A percentile compares a stretch with the other conserved stretches of the same genome.
Evolutionary conservation across 768 basidiomycete species (phyloP).

Genomic region (Astraeus odoratus): DNA sequence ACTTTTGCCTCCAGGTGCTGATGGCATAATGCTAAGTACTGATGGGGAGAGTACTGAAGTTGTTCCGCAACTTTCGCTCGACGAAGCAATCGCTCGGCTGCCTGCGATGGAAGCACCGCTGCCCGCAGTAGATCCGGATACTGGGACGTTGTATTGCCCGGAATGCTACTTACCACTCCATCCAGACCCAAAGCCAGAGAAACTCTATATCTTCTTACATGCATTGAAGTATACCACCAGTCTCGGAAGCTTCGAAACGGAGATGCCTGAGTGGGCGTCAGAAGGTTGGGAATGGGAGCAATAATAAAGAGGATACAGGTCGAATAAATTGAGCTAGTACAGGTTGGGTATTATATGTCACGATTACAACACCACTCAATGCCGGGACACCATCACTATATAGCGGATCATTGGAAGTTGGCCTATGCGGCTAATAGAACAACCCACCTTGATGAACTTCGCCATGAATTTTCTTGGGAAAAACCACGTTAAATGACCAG

Average conservation of each 20-base stretch:
- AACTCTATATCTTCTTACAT: constrained; percentile 93
- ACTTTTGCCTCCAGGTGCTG: background rate
- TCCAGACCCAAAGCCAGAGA: constrained; percentile 89
- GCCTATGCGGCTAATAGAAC: too few species aligned
- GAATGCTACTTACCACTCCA: constrained; percentile 92
- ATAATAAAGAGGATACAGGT: constrained; percentile 2
- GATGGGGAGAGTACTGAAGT: background rate
- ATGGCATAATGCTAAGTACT: background rate
- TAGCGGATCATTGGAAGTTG: background rate
- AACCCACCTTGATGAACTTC: constrained; percentile 76
- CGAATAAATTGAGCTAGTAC: background rate
- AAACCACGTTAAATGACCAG: constrained; percentile 3
- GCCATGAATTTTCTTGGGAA: constrained; percentile 78
- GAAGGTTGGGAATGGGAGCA: constrained; percentile 64
- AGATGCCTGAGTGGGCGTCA: constrained; percentile 84
- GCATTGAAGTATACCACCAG: constrained; percentile 79
- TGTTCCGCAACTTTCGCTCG: constrained; percentile 33
- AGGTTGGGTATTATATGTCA: constrained; percentile 5
- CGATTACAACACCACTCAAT: background rate
- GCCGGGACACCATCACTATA: background rate
- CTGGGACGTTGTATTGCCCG: constrained; percentile 62
- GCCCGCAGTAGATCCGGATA: constrained; percentile 31
- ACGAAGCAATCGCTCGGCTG: constrained; percentile 42
- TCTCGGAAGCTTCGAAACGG: constrained; percentile 78
- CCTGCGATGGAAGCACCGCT: constrained; percentile 14